Base-by-base conservation (phyloP, 768 basidiomycete species). In the Boletus barrowsii region DNA sequence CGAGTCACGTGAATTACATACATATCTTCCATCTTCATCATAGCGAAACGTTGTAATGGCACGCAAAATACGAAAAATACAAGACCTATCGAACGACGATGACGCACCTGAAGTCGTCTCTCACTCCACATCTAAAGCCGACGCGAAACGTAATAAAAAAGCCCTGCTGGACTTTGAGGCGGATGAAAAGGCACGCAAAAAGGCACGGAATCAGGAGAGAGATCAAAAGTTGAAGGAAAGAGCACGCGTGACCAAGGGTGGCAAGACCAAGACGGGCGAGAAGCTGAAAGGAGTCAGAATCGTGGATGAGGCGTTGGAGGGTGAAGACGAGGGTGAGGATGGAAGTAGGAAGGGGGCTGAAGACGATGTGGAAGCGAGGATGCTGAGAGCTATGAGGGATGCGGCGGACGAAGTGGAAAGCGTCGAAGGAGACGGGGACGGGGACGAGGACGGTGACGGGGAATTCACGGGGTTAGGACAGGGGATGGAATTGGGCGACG, bases 211-310 rank as follows among this genome's bases (percentile, higher is more conserved):
- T 61, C 68, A 78, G 49, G 76, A 76, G 51, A 64, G 70, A 56
- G 84, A 85, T 61, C 63, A 67, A 44, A 75, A 68, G 36, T 54
- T 82, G 62, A 84, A 84, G 67, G 79, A 76, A 54, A 68, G 78
- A 32, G 75, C 79, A 10, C 72, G 57, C 42, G 62, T 52, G 10
- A 68, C 55, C 10, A 62, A 37, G 40, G 50, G 39, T 5, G 45
- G 10, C 9, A 29, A 29, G 29, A 13, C 54, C 29, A 29, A 35
- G 46, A 10, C 61, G 30, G 55, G 45, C 20, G 51, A 48, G 24
- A 62, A 58, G 50, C 43, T 17, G 20, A 63, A 66, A 52, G 49
- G 51, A n/a, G 55, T 59, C 42, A 48, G 46, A 20, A 51, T 56
- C 8, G 36, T 53, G 44, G 59, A 59, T 26, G 46, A 45, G 10